A percentile compares a stretch with the other conserved stretches of the same genome.
Evolutionary conservation across 441 rosid species (phyloP).

Genomic region (Erodium moschatum): DNA sequence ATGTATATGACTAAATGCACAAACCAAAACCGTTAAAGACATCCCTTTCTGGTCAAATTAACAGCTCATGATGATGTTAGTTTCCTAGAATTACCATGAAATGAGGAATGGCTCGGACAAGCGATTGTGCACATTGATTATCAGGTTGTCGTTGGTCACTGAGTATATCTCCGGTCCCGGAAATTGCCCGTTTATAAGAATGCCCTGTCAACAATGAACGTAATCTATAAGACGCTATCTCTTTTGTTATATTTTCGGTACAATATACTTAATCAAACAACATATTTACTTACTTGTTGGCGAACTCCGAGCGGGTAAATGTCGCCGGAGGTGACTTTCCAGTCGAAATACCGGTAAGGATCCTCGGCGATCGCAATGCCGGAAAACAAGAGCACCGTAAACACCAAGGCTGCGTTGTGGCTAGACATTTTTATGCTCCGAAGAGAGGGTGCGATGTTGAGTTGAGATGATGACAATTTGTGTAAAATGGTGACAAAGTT

Average conservation of each 20-base stretch:
- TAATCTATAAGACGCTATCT: too few species aligned
- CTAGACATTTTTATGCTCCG: not conserved
- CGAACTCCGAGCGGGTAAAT: constrained; percentile 4
- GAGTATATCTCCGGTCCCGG: constrained; percentile 9
- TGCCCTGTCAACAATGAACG: not conserved
- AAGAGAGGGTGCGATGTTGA: not conserved
- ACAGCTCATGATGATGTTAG: not conserved
- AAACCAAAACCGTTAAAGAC: not conserved
- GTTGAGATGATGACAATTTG: not conserved
- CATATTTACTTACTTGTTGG: not conserved
- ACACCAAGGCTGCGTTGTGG: not conserved
- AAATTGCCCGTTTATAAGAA: constrained; percentile 1
- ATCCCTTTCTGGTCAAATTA: not conserved
- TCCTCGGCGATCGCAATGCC: not conserved
- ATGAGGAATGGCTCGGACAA: not conserved
- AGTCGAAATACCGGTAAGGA: not conserved
- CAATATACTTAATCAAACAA: too few species aligned
- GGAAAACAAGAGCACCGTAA: not conserved
- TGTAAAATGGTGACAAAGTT: not conserved
- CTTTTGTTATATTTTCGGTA: too few species aligned
- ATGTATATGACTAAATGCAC: too few species aligned
- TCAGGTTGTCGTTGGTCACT: not conserved
- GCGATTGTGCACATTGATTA: not conserved
- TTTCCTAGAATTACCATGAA: not conserved
- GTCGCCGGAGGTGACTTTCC: constrained; percentile 4